A percentile compares a stretch with the other conserved stretches of the same genome.
Conservation (phyloP, 345 rosid genomes). For the Excoecaria cochinchinensis region DNA sequence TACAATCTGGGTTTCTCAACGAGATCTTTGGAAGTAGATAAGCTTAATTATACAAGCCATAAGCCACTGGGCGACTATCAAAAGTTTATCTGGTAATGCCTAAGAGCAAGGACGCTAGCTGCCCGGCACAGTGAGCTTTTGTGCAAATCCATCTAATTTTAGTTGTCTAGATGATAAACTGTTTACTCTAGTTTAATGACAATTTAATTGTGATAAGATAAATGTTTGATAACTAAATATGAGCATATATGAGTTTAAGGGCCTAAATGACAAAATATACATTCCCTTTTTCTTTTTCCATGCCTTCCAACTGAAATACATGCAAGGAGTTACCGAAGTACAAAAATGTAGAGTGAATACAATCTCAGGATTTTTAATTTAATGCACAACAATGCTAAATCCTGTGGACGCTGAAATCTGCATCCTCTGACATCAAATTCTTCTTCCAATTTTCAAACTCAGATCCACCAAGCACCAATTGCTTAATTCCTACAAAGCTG, state of each 20-base stretch:
- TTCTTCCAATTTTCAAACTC: slow-evolving; percentile 85
- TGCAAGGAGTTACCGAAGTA: neutral
- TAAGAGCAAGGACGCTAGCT: too few relatives aligned
- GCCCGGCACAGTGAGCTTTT: too few relatives aligned
- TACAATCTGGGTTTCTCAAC: neutral
- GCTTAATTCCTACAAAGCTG: slow-evolving; percentile 86
- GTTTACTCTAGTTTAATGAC: too few relatives aligned
- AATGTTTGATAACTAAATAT: too few relatives aligned
- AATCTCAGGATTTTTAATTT: neutral
- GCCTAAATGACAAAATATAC: neutral
- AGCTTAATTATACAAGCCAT: too few relatives aligned
- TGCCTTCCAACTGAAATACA: neutral
- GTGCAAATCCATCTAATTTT: too few relatives aligned
- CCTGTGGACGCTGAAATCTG: slow-evolving; percentile 64
- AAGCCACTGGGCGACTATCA: too few relatives aligned
- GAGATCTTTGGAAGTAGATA: too few relatives aligned
- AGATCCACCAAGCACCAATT: slow-evolving; percentile 79
- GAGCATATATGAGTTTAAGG: too few relatives aligned
- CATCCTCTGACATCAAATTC: slow-evolving; percentile 63
- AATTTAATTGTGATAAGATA: too few relatives aligned
- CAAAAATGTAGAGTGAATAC: neutral
- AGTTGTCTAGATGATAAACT: too few relatives aligned
- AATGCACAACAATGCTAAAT: slow-evolving; percentile 34
- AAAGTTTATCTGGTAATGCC: too few relatives aligned
- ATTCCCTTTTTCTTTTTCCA: neutral